These are phyloP conservation scores for Ilex aquifolium DNA, from an alignment of 257 asterid genomes.

Conservation along the genomic window DNA sequence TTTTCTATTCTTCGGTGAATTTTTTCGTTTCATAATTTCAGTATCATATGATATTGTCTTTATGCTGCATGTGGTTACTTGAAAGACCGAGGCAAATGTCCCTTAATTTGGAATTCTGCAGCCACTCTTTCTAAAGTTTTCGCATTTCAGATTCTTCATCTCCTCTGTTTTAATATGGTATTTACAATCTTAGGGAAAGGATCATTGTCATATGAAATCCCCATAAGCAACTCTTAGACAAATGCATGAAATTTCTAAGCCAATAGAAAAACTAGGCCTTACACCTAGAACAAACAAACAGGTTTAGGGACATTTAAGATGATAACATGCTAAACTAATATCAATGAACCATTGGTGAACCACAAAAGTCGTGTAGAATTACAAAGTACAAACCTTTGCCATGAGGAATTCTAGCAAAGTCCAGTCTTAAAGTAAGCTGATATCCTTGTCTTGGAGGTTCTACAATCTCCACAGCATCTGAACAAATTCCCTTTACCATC, in stretches of 20 bases:
- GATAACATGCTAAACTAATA: not conserved
- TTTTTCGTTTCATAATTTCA: too few relatives aligned
- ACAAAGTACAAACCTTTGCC: constrained; percentile 48
- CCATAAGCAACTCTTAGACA: not conserved
- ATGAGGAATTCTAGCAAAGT: constrained; percentile 40
- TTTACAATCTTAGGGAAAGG: not conserved
- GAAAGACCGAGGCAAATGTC: too few relatives aligned
- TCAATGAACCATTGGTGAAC: not conserved
- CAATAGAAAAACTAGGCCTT: not conserved
- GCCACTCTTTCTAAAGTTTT: too few relatives aligned
- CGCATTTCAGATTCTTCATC: too few relatives aligned
- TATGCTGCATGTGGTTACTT: too few relatives aligned
- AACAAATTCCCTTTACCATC: constrained; percentile 55
- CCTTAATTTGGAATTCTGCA: too few relatives aligned
- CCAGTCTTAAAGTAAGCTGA: constrained; percentile 61
- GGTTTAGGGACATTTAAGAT: not conserved
- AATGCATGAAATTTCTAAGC: not conserved
- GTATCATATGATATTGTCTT: too few relatives aligned
- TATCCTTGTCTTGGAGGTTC: constrained; percentile 69
- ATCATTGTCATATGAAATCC: not conserved
- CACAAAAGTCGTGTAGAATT: constrained; percentile 1
- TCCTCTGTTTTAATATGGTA: too few relatives aligned
- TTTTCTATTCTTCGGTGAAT: too few relatives aligned
- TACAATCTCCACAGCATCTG: constrained; percentile 49
- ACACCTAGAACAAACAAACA: not conserved